Evolutionary conservation across 345 rosid genomes (phyloP).

Genomic region (Dovyalis caffra): DNA sequence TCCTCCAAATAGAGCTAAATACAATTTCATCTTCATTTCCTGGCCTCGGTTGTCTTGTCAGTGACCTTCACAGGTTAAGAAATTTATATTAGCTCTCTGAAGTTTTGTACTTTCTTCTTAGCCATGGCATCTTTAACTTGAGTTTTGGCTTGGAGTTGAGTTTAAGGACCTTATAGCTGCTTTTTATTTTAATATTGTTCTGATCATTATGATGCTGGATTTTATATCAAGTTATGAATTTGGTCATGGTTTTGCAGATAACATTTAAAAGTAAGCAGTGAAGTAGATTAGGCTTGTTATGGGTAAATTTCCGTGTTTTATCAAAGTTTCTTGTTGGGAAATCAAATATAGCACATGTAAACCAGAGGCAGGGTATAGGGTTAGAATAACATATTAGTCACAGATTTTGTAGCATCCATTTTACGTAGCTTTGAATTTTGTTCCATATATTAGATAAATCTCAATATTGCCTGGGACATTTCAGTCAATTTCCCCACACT

Average conservation of each 20-base stretch:
- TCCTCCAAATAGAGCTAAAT: constrained; percentile 92
- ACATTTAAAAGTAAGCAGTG: not conserved
- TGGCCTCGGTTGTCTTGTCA: constrained; percentile 75
- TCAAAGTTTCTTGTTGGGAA: not conserved
- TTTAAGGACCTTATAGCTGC: no score
- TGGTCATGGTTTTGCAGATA: not conserved
- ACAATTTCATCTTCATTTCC: constrained; percentile 85
- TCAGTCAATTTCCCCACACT: not conserved
- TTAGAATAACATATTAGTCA: not conserved
- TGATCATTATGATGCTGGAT: not conserved
- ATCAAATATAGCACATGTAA: not conserved
- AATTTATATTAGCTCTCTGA: not conserved
- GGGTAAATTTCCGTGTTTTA: not conserved
- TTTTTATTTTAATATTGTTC: not conserved
- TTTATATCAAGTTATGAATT: not conserved
- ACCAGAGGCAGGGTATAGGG: not conserved
- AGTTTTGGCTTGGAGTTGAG: not conserved
- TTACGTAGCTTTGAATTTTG: not conserved
- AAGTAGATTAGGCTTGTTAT: not conserved
- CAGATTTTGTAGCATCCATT: not conserved
- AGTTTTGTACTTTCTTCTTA: not conserved
- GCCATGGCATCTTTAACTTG: not conserved
- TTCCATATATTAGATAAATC: not conserved
- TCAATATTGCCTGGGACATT: not conserved
- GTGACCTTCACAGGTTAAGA: constrained; percentile 78